Conservation (phyloP, 106 monocot genomes). For the Vanilla planifolia region DNA sequence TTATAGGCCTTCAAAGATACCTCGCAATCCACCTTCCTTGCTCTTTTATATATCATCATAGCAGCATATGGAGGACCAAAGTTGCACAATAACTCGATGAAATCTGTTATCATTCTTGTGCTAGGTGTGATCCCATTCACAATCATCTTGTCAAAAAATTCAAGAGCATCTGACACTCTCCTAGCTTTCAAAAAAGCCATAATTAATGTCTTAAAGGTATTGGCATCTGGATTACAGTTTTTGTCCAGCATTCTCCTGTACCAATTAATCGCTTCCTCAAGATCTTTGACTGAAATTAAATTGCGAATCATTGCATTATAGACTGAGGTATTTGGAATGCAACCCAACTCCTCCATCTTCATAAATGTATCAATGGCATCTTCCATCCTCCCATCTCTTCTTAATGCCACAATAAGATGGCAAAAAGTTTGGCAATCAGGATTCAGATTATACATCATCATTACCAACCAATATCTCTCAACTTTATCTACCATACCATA, state of each 20-base stretch:
- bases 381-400: slow-evolving; percentile 41
- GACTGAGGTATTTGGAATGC: slow-evolving; percentile 20
- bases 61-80: slow-evolving; percentile 99
- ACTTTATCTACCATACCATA: slow-evolving; percentile 66
- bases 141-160: slow-evolving; percentile 79
- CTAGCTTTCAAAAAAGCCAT: slow-evolving; percentile 51
- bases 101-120: slow-evolving; percentile 72
- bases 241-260: slow-evolving; percentile 50
- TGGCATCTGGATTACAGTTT: slow-evolving; percentile 39
- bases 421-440: slow-evolving; percentile 51
- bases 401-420: slow-evolving; percentile 56
- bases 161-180: slow-evolving; percentile 88
- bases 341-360: slow-evolving; percentile 52
- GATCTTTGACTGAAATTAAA: slow-evolving; percentile 48
- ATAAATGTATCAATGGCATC: slow-evolving; percentile 56
- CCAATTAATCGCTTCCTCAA: slow-evolving; percentile 49
- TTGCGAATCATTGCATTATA: slow-evolving; percentile 78
- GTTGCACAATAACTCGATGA: slow-evolving; percentile 61
- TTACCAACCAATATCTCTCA: slow-evolving; percentile 37
- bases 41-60: slow-evolving; percentile 71
- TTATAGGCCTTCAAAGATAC: slow-evolving; percentile 90
- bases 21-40: slow-evolving; percentile 58
- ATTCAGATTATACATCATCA: slow-evolving; percentile 44
- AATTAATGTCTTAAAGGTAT: slow-evolving; percentile 56
- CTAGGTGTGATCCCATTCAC: slow-evolving; percentile 42